Evolutionary conservation across 306 rosid genomes (phyloP), one percentile per base, ranked within the genome.

Genomic region (Dalbergia cultrata): DNA sequence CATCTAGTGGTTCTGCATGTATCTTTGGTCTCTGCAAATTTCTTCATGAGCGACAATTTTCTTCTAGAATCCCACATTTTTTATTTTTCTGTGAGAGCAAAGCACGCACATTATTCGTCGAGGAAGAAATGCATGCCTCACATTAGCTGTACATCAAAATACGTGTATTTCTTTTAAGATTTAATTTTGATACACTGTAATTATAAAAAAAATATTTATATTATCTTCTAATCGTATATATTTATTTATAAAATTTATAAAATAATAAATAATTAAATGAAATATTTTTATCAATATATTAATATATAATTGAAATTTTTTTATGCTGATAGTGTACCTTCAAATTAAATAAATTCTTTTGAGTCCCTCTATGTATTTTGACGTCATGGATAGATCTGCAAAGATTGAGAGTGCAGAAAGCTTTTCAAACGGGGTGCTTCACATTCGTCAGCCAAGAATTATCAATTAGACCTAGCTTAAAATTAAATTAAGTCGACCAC

Each of bases 401-500:
- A 56, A 72, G 22, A 49, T 81, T 68, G 31, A 21, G 11, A 39
- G 9, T 70, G 49, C 44, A 80, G 56, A 43, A 64, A 70, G 57
- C 57, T 80, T 70, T 76, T 81, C 45, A 70, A 58, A 35, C 21
- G 9, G 26, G 70, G 53, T 12, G 44, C n/a, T 60, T 70, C 71
- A 12, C 33, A 70, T 43, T 77, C 18, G 21, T 18, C 57, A 70
- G 10, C 14, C 74, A 39, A 45, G 44, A 19, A 35, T 39, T 74
- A 58, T 53, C 64, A 62, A 45, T 62, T 9, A 57, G 10, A 64
- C 10, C n/a, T 35, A 35, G 67, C n/a, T 13, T 47, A n/a, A 31
- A 58, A 26, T 26, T 26, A 26, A 26, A 26, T 75, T 81, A 81
- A 58, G 59, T 67, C 37, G 12, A 74, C 71, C 85, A 57, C 57